Percentiles rank a stretch among this genome's conserved stretches.
phyloP scores from a whole-genome alignment of 1,139 yeast species.

The Taphrina pruni region DNA sequence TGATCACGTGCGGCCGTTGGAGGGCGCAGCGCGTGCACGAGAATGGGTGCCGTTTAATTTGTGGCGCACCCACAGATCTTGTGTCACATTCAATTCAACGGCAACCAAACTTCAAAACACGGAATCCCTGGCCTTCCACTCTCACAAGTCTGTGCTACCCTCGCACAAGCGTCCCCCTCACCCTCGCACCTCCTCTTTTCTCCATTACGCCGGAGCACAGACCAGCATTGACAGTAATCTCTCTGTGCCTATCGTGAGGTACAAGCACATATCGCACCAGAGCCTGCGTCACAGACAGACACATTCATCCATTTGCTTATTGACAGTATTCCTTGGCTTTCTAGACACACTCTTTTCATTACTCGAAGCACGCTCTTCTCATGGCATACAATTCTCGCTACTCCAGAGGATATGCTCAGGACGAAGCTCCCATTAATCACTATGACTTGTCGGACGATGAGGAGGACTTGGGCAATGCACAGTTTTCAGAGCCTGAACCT shows the following conservation, averaged over 20 bases:
- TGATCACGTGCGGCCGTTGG: background rate
- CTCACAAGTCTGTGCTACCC: constrained; percentile 6
- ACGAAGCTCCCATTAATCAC: constrained; percentile 34
- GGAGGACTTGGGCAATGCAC: constrained; percentile 14
- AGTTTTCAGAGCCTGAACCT: constrained; percentile 1
- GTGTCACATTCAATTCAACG: constrained; percentile 12
- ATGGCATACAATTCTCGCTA: constrained; percentile 32
- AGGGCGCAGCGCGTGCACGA: no score
- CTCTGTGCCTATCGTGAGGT: background rate
- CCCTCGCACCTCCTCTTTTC: background rate
- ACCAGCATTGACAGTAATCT: background rate
- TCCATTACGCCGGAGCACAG: background rate
- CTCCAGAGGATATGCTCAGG: constrained; percentile 26
- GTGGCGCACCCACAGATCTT: background rate
- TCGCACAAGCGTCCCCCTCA: background rate
- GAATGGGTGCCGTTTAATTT: no score
- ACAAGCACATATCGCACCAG: background rate
- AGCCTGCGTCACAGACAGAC: background rate
- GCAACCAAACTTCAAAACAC: constrained; percentile 17
- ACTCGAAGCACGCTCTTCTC: background rate
- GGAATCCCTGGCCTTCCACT: background rate
- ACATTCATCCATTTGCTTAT: background rate
- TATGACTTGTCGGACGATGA: constrained; percentile 30
- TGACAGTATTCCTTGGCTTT: background rate
- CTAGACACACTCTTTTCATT: no score